Evolutionary conservation across 2,329 filamentous ascomycete genomes (phyloP), one percentile per base, ranked within the genome.

Genomic region (Penicillium sp.): DNA sequence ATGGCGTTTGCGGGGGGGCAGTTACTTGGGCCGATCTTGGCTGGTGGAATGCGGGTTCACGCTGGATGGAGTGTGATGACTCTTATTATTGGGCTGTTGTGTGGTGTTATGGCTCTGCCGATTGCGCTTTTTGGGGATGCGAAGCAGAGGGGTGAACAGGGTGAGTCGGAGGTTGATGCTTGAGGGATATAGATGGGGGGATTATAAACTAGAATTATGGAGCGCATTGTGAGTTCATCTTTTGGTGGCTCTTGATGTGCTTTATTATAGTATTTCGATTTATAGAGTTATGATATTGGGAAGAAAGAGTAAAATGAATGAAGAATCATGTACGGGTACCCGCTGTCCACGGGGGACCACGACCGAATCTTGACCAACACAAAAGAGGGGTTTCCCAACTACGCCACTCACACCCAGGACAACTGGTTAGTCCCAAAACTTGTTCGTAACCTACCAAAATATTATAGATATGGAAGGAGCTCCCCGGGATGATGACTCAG

Each of bases 1-100:
- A 76, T 84, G 72, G 73, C 81, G 0, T 85, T 81, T 63, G 78
- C 76, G 44, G 68, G 71, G 0, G 83, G 83, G 0, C 67, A 85
- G 40, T 77, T 81, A 0, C 44, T 83, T 2, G 83, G 83, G 0
- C 83, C 83, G 0, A 61, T 83, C 9, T 55, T 82, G 20, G 77
- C 75, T 4, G 81, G 81, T 3, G 52, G 60, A 25, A 48, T 67
- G 2, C 50, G 59, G 10, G 52, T 63, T 25, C 46, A 53, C 23
- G 54, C 52, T 18, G 65, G 65, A 1, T 69, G 65, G 66, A 47
- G 51, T 7, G 53, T 52, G 13, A 63, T 66, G 60, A 54, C 59
- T 4, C 58, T 56, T 47, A 53, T 59, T 10, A 32, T 67, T 41
- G 66, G 64, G 3, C 10, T 64, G 13, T 31, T 67, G 27, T 52